These are phyloP conservation scores for Aureobasidium sp. DNA, from an alignment of 2,329 filamentous ascomycete species.

Conservation along the genomic window DNA sequence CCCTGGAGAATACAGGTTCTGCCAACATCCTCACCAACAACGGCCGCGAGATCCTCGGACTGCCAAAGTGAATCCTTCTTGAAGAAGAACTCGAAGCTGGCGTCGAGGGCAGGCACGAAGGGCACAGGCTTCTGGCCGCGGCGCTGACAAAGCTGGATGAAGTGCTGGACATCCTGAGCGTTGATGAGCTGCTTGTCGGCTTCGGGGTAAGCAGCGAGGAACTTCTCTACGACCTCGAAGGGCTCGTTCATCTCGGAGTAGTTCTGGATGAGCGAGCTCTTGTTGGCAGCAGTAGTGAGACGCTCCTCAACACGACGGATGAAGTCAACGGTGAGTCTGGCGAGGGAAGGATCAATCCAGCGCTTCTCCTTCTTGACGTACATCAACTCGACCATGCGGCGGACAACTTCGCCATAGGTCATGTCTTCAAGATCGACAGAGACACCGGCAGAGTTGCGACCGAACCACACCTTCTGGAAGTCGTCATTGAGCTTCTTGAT, in stretches of 20 bases:
- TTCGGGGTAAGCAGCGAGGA: conserved; percentile 77
- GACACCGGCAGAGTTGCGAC: conserved; percentile 70
- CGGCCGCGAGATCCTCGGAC: conserved; percentile 92
- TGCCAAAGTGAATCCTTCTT: conserved; percentile 99
- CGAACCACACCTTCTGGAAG: conserved; percentile 97
- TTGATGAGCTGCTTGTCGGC: conserved; percentile 89
- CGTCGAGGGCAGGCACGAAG: conserved; percentile 90
- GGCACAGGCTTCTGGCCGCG: conserved; percentile 93
- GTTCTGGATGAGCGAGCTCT: conserved; percentile 78
- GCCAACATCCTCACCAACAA: conserved; percentile 92
- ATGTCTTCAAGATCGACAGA: conserved; percentile 88
- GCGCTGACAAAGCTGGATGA: conserved; percentile 84
- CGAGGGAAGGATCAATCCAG: conserved; percentile 85
- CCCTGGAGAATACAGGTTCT: conserved; percentile 95
- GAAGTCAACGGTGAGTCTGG: conserved; percentile 83
- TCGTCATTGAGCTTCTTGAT: conserved; percentile 94
- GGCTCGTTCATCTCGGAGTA: conserved; percentile 83
- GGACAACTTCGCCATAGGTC: conserved; percentile 85
- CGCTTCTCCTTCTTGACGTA: conserved; percentile 85
- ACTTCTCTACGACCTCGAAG: conserved; percentile 67
- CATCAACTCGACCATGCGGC: conserved; percentile 80
- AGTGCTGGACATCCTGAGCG: conserved; percentile 96
- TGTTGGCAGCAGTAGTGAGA: conserved; percentile 66
- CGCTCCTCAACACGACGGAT: conserved; percentile 96
- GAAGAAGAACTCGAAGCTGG: conserved; percentile 99